Percentiles rank a stretch among this genome's conserved stretches.
These are phyloP conservation scores for Penicillium digitatum DNA, from an alignment of 2,329 filamentous ascomycete genomes.

Conservation along the genomic window DNA sequence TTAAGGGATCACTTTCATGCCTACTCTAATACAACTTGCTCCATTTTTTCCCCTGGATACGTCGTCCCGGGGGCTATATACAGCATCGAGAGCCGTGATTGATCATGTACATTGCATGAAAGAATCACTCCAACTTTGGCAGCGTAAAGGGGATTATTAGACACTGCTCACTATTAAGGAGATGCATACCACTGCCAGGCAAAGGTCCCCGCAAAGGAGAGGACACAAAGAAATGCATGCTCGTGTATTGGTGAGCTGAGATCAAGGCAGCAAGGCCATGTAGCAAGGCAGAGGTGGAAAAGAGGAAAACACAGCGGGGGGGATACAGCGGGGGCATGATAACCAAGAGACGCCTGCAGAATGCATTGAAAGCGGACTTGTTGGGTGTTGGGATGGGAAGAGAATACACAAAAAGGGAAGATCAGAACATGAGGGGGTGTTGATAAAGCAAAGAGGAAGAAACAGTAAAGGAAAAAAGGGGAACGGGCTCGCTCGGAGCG, in stretches of 20 bases:
- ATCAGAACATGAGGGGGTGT: slow-evolving; percentile 25
- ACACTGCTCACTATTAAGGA: slow-evolving; percentile 7
- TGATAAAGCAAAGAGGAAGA: slow-evolving; percentile 19
- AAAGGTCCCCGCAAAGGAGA: neutral
- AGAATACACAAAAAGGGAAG: slow-evolving; percentile 18
- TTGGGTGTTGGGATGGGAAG: slow-evolving; percentile 7
- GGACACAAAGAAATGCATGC: slow-evolving; percentile 5
- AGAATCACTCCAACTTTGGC: slow-evolving; percentile 18
- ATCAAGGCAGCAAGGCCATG: slow-evolving; percentile 4
- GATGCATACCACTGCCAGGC: neutral
- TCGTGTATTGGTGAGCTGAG: slow-evolving; percentile 2
- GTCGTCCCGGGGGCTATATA: slow-evolving; percentile 29
- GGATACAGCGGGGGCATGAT: slow-evolving; percentile 21
- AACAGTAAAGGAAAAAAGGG: slow-evolving; percentile 13
- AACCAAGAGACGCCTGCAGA: slow-evolving; percentile 36
- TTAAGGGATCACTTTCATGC: neutral
- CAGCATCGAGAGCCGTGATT: slow-evolving; percentile 26
- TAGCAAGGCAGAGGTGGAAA: slow-evolving; percentile 22
- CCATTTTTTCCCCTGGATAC: slow-evolving; percentile 23
- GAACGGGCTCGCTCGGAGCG: slow-evolving; percentile 21
- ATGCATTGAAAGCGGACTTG: slow-evolving; percentile 33
- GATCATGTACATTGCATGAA: slow-evolving; percentile 30
- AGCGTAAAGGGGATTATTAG: slow-evolving; percentile 15
- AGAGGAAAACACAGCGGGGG: slow-evolving; percentile 10
- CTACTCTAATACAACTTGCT: slow-evolving; percentile 7